These are phyloP conservation scores for Cystobasidiopsis lactophilus DNA, from an alignment of 768 basidiomycete species.

Conservation along the genomic window DNA sequence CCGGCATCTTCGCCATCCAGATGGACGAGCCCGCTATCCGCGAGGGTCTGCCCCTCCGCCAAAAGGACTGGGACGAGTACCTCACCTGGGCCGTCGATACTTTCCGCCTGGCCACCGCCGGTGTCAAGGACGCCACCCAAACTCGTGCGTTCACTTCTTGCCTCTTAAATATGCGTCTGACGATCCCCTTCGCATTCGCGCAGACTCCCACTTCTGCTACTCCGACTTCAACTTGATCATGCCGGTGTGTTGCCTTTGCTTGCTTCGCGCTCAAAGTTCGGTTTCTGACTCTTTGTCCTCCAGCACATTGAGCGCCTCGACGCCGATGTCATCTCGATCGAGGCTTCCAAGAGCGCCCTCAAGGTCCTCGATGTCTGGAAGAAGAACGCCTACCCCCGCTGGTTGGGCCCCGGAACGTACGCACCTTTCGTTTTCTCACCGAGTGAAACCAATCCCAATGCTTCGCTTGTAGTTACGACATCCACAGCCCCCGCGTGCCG, in stretches of 20 bases:
- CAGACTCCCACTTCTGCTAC: conserved; percentile 99
- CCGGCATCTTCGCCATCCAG: conserved; percentile 91
- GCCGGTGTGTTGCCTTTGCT: no score
- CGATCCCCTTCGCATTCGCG: no score
- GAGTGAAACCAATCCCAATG: no score
- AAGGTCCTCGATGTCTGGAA: conserved; percentile 90
- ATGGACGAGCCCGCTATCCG: conserved; percentile 99
- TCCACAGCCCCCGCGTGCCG: conserved; percentile 98
- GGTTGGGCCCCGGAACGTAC: conserved; percentile 56
- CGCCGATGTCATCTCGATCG: conserved; percentile 91
- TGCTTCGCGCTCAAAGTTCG: conserved; percentile 76
- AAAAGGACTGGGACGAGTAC: conserved; percentile 86
- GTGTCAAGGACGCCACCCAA: conserved; percentile 79
- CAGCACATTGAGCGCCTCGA: conserved; percentile 86
- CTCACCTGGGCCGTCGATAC: conserved; percentile 97
- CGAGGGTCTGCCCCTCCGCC: conserved; percentile 93
- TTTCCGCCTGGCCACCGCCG: conserved; percentile 91
- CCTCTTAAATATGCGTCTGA: no score
- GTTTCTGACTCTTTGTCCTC: no score
- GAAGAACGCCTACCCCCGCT: conserved; percentile 82
- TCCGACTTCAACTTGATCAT: no score
- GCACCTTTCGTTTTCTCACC: no score
- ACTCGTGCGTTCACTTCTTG: no score
- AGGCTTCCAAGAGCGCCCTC: conserved; percentile 96
- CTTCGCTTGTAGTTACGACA: no score